Base-by-base conservation (phyloP, 768 basidiomycete genomes). In the Boletellus sp. region DNA sequence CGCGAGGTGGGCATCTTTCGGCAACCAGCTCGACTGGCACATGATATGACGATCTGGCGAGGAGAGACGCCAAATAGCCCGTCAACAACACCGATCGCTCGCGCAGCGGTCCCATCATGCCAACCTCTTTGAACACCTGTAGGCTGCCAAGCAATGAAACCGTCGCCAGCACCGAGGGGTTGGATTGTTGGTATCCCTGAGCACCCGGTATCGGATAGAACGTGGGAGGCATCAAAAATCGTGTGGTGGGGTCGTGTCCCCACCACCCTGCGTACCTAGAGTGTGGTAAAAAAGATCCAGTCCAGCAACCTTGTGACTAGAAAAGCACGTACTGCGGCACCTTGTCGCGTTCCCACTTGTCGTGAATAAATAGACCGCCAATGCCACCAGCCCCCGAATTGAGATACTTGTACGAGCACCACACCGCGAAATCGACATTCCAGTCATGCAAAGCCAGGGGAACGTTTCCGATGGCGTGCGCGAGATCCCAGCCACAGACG, bases 371-470 rank as follows among this genome's bases (percentile, higher is more conserved):
- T 49, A 94, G 75, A 6, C 94, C 95, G n/a, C 83, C 96, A 51
- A 98, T 94, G n/a, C 88, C 92, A 19, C 95, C 95, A 11, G 96
- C 94, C 6, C 95, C 92, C 16, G 94, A 87, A 72, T 97, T 98
- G 51, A 97, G 79, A 67, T 97, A 99, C 72, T 90, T 98, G 79
- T 98, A 99, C 28, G 93, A 89, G 68, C 96, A 99, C 92, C 95
- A 98, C 32, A 94, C 94, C 3, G 95, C 96, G 65, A 97, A 98
- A 68, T 99, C 96, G 58, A 91, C 87, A 57, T 80, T 74, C 95
- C 96, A 99, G 52, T 93, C 88, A 66, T 95, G 91, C 56, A 99
- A 74, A 42, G 79, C 74, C 58, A 95, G 70, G 33, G 90, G 89
- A 32, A 98, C 91, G 68, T 99, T 99, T 42, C 95, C 96, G 39